These are phyloP conservation scores for Aspergillus chevalieri DNA, from an alignment of 2,329 filamentous ascomycete genomes.

Conservation along the genomic window DNA sequence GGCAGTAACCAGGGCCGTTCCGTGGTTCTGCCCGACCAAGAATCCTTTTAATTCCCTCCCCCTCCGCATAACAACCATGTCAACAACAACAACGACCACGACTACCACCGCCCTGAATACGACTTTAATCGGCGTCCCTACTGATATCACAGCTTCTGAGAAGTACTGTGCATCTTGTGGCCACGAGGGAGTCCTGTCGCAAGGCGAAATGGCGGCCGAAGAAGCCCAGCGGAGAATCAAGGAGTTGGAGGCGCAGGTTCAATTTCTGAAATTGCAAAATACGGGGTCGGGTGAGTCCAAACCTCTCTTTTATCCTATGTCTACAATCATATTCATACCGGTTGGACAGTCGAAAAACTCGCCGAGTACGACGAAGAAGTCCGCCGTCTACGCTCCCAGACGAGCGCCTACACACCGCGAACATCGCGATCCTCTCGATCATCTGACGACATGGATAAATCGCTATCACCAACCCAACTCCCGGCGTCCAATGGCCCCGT, in stretches of 20 bases:
- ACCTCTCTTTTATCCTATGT: neutral
- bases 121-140: constrained; percentile 24
- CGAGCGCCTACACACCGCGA: constrained; percentile 16
- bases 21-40: constrained; percentile 1
- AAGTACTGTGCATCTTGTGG: constrained; percentile 37
- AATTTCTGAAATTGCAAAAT: constrained; percentile 47
- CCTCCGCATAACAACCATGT: constrained; percentile 17
- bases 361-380: constrained; percentile 61
- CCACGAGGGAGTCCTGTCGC: constrained; percentile 19
- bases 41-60: constrained; percentile 11
- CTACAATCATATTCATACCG: constrained; percentile 1
- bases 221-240: constrained; percentile 38
- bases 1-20: constrained; percentile 5
- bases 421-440: constrained; percentile 25
- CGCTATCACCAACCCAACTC: constrained; percentile 31
- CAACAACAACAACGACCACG: constrained; percentile 17
- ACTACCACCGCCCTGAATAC: constrained; percentile 19
- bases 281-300: constrained; percentile 46
- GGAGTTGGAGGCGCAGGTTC: constrained; percentile 52
- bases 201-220: constrained; percentile 15
- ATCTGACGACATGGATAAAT: constrained; percentile 14
- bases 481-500: constrained; percentile 14
- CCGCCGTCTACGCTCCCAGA: constrained; percentile 40
- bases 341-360: constrained; percentile 46
- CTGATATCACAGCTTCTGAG: constrained; percentile 20